Evolutionary conservation across 345 rosid genomes (phyloP).

Genomic region (Salix exigua): DNA sequence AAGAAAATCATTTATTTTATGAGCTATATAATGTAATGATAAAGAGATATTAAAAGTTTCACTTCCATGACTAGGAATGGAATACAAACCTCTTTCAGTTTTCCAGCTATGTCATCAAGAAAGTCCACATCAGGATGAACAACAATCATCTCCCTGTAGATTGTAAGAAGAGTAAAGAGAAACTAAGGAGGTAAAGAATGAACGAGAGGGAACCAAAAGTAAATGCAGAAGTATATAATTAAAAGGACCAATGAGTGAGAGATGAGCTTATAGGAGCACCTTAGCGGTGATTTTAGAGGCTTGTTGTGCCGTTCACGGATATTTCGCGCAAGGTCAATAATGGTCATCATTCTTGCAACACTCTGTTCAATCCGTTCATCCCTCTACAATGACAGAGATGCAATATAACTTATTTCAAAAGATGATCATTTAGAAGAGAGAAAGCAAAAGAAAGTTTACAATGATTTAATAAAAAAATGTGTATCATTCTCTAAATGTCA

Average conservation of each 20-base stretch:
- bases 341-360: slow-evolving; percentile 89
- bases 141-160: slow-evolving; percentile 77
- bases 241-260: slow-evolving; percentile 5
- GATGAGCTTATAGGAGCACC: slow-evolving; percentile 38
- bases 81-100: slow-evolving; percentile 69
- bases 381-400: slow-evolving; percentile 42
- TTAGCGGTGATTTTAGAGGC: slow-evolving; percentile 90
- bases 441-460: not conserved
- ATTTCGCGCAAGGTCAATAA: slow-evolving; percentile 93
- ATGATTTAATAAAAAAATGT: no score
- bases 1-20: not conserved
- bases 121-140: slow-evolving; percentile 89
- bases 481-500: no score
- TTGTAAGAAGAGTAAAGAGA: not conserved
- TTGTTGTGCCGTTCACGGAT: slow-evolving; percentile 89
- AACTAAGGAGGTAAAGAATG: not conserved
- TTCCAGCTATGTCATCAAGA: slow-evolving; percentile 90
- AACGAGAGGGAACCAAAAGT: not conserved
- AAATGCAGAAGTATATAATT: not conserved
- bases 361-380: slow-evolving; percentile 87
- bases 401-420: not conserved
- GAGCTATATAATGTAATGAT: not conserved
- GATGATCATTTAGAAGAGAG: not conserved
- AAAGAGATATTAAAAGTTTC: not conserved
- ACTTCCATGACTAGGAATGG: not conserved